Evolutionary conservation across 2,329 filamentous ascomycete species (phyloP).

Genomic region (Claviceps sp.): DNA sequence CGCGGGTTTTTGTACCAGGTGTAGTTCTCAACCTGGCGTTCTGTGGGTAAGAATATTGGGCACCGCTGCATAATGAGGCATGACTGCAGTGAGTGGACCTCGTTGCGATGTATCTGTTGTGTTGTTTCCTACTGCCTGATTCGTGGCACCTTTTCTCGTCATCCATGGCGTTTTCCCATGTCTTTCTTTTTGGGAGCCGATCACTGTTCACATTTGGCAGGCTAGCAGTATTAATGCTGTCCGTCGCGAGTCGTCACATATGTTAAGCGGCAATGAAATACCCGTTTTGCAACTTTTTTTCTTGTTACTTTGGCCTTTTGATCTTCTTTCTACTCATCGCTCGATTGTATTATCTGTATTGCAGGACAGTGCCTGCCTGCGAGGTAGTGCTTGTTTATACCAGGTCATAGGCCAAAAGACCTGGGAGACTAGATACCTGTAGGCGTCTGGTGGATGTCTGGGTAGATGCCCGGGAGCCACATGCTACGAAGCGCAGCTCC

Average conservation of each 20-base stretch:
- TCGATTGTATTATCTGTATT: not conserved
- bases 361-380: not conserved
- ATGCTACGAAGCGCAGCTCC: no score
- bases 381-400: not conserved
- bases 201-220: not conserved
- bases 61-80: not conserved
- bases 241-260: not conserved
- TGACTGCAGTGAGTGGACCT: not conserved
- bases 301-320: not conserved
- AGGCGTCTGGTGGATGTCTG: no score
- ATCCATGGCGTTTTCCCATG: not conserved
- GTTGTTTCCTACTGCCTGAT: not conserved
- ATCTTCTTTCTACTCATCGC: no score
- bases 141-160: not conserved
- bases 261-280: not conserved
- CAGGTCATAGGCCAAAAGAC: no score
- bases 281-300: not conserved
- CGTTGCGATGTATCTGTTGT: not conserved
- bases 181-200: not conserved
- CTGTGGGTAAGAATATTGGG: not conserved
- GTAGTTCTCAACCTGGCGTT: not conserved
- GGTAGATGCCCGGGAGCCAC: no score
- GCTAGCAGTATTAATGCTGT: no score
- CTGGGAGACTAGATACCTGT: no score
- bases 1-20: no score